Conservation (phyloP, 2,329 filamentous ascomycete species). For the Cladophialophora carrionii region DNA sequence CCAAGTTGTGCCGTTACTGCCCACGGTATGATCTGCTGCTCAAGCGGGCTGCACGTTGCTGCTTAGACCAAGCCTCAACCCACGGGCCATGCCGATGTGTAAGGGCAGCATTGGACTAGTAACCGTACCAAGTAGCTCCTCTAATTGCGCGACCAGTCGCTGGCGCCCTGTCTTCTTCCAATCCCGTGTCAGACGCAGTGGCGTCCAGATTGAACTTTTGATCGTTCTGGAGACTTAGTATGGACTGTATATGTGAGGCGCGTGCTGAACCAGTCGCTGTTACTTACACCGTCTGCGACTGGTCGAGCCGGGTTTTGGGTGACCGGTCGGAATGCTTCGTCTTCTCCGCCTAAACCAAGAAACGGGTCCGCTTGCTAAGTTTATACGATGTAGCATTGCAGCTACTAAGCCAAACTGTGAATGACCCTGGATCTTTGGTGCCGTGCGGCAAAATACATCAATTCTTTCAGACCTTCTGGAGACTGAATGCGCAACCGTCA, state of each 20-base stretch:
- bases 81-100: constrained; percentile 20
- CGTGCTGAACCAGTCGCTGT: neutral
- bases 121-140: neutral
- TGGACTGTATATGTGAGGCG: neutral
- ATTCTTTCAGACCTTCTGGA: neutral
- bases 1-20: constrained; percentile 9
- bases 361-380: constrained; percentile 11
- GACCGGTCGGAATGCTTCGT: neutral
- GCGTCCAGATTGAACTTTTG: neutral
- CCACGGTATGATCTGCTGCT: constrained; percentile 16
- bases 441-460: neutral
- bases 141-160: neutral
- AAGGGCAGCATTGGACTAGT: constrained; percentile 2
- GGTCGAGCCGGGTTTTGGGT: neutral
- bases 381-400: constrained; percentile 31
- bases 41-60: constrained; percentile 25
- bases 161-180: neutral
- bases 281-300: neutral
- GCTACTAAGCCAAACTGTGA: constrained; percentile 15
- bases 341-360: constrained; percentile 13
- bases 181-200: neutral
- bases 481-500: neutral
- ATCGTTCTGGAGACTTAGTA: neutral
- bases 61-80: constrained; percentile 20
- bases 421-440: neutral